Evolutionary conservation across 345 rosid species (phyloP).

Genomic region (Lumnitzera littorea): DNA sequence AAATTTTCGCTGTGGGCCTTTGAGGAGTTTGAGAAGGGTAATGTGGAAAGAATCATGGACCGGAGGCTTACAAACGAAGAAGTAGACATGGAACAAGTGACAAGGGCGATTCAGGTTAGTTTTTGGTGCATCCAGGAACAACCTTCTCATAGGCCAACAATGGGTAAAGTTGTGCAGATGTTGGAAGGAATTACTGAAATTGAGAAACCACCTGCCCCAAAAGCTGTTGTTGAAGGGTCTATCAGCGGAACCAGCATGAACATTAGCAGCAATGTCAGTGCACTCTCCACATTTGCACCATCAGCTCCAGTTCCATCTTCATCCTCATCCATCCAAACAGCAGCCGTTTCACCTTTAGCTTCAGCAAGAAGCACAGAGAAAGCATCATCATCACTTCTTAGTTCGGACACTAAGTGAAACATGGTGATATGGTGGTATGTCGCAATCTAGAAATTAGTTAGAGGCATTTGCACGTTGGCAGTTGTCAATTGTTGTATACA

Average conservation of each 20-base stretch:
- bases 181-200: conserved; percentile 36
- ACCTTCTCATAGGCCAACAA: conserved; percentile 37
- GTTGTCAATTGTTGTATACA: no score
- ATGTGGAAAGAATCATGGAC: conserved; percentile 27
- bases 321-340: conserved; percentile 29
- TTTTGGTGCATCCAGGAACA: conserved; percentile 57
- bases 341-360: conserved; percentile 27
- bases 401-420: conserved; percentile 11
- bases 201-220: conserved; percentile 34
- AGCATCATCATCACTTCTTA: conserved; percentile 22
- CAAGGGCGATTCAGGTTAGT: conserved; percentile 33
- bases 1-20: conserved; percentile 37
- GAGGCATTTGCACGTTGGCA: no score
- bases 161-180: conserved; percentile 53
- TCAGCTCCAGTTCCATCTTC: conserved; percentile 37
- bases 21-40: conserved; percentile 29
- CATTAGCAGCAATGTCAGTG: conserved; percentile 22
- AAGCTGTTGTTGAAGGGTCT: conserved; percentile 13
- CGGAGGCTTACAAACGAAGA: conserved; percentile 21
- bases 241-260: conserved; percentile 21
- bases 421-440: no score
- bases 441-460: no score
- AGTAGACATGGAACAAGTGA: conserved; percentile 32
- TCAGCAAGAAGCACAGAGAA: conserved; percentile 24
- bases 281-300: conserved; percentile 28